These are phyloP conservation scores for Lecanicillium sp. DNA, from an alignment of 2,329 filamentous ascomycete species.

Conservation along the genomic window DNA sequence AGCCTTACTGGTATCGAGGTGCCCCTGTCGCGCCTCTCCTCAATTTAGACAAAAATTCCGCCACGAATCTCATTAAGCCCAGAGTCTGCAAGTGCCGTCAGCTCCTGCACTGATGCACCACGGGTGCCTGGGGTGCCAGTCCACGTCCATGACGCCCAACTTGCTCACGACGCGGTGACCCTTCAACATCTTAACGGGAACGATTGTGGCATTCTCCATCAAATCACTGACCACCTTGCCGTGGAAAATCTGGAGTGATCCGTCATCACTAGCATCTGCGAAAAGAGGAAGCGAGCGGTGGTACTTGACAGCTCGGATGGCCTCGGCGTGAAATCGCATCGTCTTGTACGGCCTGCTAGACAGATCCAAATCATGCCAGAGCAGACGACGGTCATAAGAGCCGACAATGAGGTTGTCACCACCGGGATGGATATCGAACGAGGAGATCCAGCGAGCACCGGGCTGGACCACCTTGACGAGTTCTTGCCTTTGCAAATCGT, in stretches of 20 bases:
- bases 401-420: conserved; percentile 93
- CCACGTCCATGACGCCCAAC: conserved; percentile 85
- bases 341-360: conserved; percentile 91
- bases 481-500: conserved; percentile 87
- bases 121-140: conserved; percentile 92
- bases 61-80: conserved; percentile 51
- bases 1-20: too few species aligned
- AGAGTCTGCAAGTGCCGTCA: conserved; percentile 86
- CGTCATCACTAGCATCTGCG: conserved; percentile 92
- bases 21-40: too few species aligned
- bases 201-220: conserved; percentile 94
- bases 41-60: too few species aligned
- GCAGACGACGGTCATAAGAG: conserved; percentile 84
- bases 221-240: conserved; percentile 91
- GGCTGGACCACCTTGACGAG: conserved; percentile 91
- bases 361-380: conserved; percentile 96
- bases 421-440: conserved; percentile 85
- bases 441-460: conserved; percentile 88
- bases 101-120: conserved; percentile 94
- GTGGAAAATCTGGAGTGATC: conserved; percentile 92
- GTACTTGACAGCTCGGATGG: conserved; percentile 83
- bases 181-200: conserved; percentile 87
- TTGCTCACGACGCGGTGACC: conserved; percentile 84
- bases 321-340: conserved; percentile 87
- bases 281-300: conserved; percentile 82